phyloP scores from a whole-genome alignment of 2,329 filamentous ascomycete species.

The Hypoxylon sp. region DNA sequence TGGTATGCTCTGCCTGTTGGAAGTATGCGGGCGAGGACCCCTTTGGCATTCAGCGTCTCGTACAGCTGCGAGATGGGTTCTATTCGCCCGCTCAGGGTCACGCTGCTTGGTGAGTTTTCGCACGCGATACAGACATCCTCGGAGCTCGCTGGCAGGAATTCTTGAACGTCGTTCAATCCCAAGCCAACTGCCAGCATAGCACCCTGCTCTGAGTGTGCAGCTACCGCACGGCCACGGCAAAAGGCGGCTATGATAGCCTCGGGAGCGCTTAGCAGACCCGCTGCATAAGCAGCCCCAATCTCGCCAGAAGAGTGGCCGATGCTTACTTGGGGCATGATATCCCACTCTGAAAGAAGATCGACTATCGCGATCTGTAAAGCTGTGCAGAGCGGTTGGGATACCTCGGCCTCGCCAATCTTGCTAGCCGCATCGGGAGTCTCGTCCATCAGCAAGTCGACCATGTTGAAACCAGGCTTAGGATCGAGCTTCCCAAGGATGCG shows the following conservation, averaged over 20 bases:
- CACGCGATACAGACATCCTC: slow-evolving; percentile 49
- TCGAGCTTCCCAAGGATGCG: slow-evolving; percentile 6
- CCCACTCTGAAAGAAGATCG: slow-evolving; percentile 48
- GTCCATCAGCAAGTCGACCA: slow-evolving; percentile 20
- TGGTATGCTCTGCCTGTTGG: slow-evolving; percentile 49
- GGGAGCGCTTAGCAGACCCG: slow-evolving; percentile 37
- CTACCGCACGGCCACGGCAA: slow-evolving; percentile 37
- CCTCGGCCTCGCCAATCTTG: slow-evolving; percentile 33
- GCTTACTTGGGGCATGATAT: slow-evolving; percentile 47
- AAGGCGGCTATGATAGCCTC: slow-evolving; percentile 42
- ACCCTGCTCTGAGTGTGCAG: slow-evolving; percentile 19
- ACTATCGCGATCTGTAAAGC: slow-evolving; percentile 55
- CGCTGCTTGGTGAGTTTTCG: slow-evolving; percentile 54
- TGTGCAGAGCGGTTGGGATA: slow-evolving; percentile 52
- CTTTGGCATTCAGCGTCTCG: slow-evolving; percentile 50
- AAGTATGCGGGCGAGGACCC: slow-evolving; percentile 56
- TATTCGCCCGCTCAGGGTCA: slow-evolving; percentile 57
- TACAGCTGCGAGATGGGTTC: slow-evolving; percentile 51
- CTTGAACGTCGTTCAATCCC: slow-evolving; percentile 33
- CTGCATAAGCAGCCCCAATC: slow-evolving; percentile 55
- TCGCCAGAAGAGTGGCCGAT: slow-evolving; percentile 51
- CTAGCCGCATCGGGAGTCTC: neutral
- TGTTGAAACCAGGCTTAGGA: slow-evolving; percentile 16
- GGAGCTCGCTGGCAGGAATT: neutral
- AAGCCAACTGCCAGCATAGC: slow-evolving; percentile 47